Percentiles rank a stretch among this genome's conserved stretches.
Conservation (phyloP, 2,329 filamentous ascomycete species). For the Elsinoe perseae region DNA sequence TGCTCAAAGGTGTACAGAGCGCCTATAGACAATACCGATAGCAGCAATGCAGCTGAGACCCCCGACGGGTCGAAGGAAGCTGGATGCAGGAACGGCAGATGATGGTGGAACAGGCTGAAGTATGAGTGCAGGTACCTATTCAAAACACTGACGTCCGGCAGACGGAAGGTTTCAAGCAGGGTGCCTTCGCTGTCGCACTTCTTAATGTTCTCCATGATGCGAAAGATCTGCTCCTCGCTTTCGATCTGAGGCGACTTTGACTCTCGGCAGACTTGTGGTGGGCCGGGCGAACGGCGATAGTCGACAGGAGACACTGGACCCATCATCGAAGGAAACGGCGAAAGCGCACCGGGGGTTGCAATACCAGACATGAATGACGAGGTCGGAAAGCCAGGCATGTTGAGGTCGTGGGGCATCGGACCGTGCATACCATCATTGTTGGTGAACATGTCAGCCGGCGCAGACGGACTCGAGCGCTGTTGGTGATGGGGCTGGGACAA, state of each 20-base stretch:
- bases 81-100: constrained; percentile 90
- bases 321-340: constrained; percentile 62
- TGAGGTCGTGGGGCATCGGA: constrained; percentile 37
- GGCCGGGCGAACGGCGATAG: constrained; percentile 62
- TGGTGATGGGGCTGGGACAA: constrained; percentile 68
- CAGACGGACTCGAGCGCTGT: constrained; percentile 35
- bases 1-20: constrained; percentile 95
- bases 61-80: constrained; percentile 77
- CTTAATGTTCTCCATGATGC: constrained; percentile 80
- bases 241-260: constrained; percentile 71
- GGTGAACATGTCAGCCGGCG: constrained; percentile 20
- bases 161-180: constrained; percentile 79
- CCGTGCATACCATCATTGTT: neutral
- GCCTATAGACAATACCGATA: constrained; percentile 89
- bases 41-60: constrained; percentile 71
- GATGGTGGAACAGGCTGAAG: constrained; percentile 94
- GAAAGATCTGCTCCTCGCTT: constrained; percentile 75
- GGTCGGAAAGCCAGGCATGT: constrained; percentile 52
- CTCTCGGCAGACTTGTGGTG: constrained; percentile 55
- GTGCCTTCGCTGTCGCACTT: constrained; percentile 71
- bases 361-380: constrained; percentile 61
- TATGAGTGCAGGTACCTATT: constrained; percentile 94
- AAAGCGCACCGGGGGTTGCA: constrained; percentile 64
- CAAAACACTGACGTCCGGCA: constrained; percentile 70
- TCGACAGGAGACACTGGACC: constrained; percentile 62